These are phyloP conservation scores for Stygiomarasmius scandens DNA, from an alignment of 1,284 basidiomycete species.

Conservation along the genomic window DNA sequence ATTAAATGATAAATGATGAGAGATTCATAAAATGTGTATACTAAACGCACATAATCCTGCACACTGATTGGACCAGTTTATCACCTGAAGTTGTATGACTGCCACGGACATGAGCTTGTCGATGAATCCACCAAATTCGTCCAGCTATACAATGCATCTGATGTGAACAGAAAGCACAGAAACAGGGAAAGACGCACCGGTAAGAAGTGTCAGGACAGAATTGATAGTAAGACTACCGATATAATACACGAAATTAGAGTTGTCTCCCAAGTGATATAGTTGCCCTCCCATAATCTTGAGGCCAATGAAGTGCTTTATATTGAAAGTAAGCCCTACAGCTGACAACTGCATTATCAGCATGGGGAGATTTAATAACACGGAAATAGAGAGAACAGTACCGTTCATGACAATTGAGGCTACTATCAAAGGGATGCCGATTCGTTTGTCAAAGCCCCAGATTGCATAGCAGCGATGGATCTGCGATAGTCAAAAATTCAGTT, in stretches of 20 bases:
- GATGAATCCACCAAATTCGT: constrained; percentile 5
- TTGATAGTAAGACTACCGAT: not conserved
- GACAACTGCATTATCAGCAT: not conserved
- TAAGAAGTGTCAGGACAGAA: not conserved
- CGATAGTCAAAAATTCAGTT: not conserved
- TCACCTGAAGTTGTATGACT: not conserved
- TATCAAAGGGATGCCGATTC: not conserved
- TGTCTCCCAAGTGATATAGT: not conserved
- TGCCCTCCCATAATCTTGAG: not conserved
- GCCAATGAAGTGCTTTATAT: not conserved
- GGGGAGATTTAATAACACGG: not conserved
- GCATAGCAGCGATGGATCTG: constrained; percentile 8
- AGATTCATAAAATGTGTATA: too few relatives aligned
- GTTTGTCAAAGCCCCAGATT: constrained; percentile 2
- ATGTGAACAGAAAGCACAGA: not conserved
- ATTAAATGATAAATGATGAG: not conserved
- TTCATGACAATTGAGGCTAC: not conserved
- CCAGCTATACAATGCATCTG: not conserved
- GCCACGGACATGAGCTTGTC: not conserved
- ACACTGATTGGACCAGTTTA: not conserved
- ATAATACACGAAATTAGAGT: not conserved
- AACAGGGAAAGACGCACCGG: not conserved
- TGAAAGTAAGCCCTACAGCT: not conserved
- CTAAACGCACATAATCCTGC: not conserved
- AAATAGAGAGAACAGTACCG: not conserved